Evolutionary conservation across 148 eudicot genomes (phyloP).

Genomic region (Vaccinium vitisidaea): DNA sequence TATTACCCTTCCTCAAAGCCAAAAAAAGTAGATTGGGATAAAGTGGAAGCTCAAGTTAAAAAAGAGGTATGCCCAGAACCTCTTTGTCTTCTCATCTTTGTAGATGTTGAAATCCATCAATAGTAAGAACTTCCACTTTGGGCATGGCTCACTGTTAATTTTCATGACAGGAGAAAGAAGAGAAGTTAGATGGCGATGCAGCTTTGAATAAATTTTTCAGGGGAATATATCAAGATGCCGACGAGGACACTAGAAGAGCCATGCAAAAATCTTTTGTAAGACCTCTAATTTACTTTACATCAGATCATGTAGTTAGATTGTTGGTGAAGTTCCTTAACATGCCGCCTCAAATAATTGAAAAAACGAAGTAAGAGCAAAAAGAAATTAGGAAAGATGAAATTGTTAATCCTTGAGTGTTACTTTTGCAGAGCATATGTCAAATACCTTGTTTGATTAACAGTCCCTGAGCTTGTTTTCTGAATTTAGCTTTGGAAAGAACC

Average conservation of each 20-base stretch:
- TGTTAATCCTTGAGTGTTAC: not conserved
- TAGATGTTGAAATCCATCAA: not conserved
- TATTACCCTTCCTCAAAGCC: constrained; percentile 77
- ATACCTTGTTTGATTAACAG: not conserved
- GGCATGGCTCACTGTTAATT: not conserved
- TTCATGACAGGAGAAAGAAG: constrained; percentile 87
- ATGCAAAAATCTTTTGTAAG: constrained; percentile 99
- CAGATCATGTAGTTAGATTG: not conserved
- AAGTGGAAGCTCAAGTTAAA: constrained; percentile 90
- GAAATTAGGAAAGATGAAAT: not conserved
- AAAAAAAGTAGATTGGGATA: constrained; percentile 81
- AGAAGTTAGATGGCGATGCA: constrained; percentile 96
- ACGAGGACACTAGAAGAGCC: constrained; percentile 92
- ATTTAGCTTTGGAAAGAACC: not conserved
- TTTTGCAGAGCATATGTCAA: not conserved
- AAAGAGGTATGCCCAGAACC: constrained; percentile 40
- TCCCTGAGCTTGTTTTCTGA: not conserved
- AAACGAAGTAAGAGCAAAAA: not conserved
- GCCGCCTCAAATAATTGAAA: not conserved
- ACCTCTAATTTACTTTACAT: not conserved
- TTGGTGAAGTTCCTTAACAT: not conserved
- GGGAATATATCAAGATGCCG: constrained; percentile 76
- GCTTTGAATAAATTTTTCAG: constrained; percentile 93
- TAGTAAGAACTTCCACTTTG: not conserved
- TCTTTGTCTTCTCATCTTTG: not conserved